phyloP scores from a whole-genome alignment of 495 filamentous ascomycete species.

The Evernia prunastri region DNA sequence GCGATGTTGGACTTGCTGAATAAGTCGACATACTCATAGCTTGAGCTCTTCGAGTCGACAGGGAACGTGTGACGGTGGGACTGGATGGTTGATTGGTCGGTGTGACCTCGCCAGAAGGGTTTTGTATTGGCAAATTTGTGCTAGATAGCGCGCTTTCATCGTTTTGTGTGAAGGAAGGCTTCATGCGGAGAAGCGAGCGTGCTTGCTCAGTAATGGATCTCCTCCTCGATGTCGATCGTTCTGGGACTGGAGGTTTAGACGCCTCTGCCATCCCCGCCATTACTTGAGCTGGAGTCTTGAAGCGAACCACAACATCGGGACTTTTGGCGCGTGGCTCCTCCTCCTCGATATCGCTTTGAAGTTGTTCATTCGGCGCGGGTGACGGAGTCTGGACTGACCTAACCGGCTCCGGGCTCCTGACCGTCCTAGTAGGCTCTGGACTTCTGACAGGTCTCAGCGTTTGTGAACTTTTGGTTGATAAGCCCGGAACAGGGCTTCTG shows the following conservation, averaged over 20 bases:
- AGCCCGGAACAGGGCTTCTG: constrained; percentile 13
- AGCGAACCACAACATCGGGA: constrained; percentile 3
- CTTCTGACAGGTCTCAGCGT: constrained; percentile 13
- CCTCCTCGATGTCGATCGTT: constrained; percentile 18
- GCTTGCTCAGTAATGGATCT: constrained; percentile 21
- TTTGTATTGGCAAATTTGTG: constrained; percentile 21
- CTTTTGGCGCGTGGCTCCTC: neutral
- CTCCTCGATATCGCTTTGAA: neutral
- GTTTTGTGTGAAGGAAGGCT: constrained; percentile 8
- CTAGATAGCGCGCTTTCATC: constrained; percentile 16
- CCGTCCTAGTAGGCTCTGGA: constrained; percentile 16
- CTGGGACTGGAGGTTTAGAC: constrained; percentile 16
- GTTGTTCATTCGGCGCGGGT: neutral
- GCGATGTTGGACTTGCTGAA: constrained; percentile 22
- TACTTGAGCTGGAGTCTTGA: constrained; percentile 18
- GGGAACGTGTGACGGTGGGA: constrained; percentile 17
- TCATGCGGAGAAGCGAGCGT: constrained; percentile 21
- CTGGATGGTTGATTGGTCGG: constrained; percentile 16
- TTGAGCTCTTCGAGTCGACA: constrained; percentile 20
- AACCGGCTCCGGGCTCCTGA: constrained; percentile 16
- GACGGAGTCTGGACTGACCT: neutral
- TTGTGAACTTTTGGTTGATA: constrained; percentile 3
- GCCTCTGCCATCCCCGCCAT: constrained; percentile 14
- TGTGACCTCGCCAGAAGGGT: constrained; percentile 15
- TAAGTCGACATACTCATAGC: constrained; percentile 26